A percentile compares a stretch with the other conserved stretches of the same genome.
Conservation (phyloP, 2,329 filamentous ascomycete genomes). For the Pestalotiopsis sp. region DNA sequence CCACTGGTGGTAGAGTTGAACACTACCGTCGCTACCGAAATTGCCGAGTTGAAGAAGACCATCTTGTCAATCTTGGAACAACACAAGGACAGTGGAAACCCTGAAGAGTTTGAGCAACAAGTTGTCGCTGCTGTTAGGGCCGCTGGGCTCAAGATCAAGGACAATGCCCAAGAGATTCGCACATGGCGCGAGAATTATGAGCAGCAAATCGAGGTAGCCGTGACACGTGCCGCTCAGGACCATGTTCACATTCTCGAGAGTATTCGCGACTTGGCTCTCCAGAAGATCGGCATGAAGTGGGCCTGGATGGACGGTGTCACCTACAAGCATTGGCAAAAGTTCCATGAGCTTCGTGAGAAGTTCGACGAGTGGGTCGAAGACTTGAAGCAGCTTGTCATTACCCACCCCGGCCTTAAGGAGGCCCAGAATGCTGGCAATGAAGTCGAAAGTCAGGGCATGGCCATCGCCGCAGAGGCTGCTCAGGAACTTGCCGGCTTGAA, state of each 20-base stretch:
- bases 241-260: slow-evolving; percentile 81
- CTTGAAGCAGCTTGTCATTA: slow-evolving; percentile 73
- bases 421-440: slow-evolving; percentile 68
- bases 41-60: slow-evolving; percentile 64
- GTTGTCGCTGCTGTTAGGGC: slow-evolving; percentile 56
- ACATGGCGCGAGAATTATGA: slow-evolving; percentile 76
- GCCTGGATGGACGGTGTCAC: slow-evolving; percentile 94
- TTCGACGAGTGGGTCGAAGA: slow-evolving; percentile 85
- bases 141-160: slow-evolving; percentile 73
- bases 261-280: slow-evolving; percentile 80
- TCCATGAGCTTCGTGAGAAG: slow-evolving; percentile 80
- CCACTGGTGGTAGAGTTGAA: slow-evolving; percentile 69
- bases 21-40: slow-evolving; percentile 62
- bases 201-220: slow-evolving; percentile 64
- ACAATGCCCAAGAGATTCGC: slow-evolving; percentile 73
- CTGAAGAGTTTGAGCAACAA: slow-evolving; percentile 41
- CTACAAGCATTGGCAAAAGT: slow-evolving; percentile 96
- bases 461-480: slow-evolving; percentile 73
- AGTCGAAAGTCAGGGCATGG: slow-evolving; percentile 79
- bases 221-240: slow-evolving; percentile 72
- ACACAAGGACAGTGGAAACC: slow-evolving; percentile 48
- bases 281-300: slow-evolving; percentile 93
- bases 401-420: slow-evolving; percentile 68
- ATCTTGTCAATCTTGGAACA: slow-evolving; percentile 66
- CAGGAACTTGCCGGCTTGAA: slow-evolving; percentile 79